Conservation (phyloP, 2,329 filamentous ascomycete species). For the Atkinsonella texensis region DNA sequence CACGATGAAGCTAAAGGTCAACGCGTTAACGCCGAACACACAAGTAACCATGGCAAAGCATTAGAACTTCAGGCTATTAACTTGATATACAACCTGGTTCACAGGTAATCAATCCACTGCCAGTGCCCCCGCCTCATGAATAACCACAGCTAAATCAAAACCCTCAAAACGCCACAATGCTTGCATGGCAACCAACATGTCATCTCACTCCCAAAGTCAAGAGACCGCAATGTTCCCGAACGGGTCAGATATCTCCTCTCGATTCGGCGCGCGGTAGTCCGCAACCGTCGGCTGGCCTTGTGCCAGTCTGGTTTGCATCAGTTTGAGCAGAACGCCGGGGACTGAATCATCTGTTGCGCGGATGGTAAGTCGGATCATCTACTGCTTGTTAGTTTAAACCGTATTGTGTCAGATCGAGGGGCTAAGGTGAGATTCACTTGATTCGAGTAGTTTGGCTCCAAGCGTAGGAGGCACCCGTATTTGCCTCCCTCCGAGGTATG, state of each 20-base stretch:
- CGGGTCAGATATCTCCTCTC: constrained; percentile 39
- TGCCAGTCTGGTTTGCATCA: constrained; percentile 76
- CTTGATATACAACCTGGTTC: not conserved
- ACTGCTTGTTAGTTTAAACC: not conserved
- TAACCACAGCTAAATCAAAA: not conserved
- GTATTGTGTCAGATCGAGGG: not conserved
- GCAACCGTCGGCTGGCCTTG: constrained; percentile 32
- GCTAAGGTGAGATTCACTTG: constrained; percentile 58
- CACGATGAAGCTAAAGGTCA: too few relatives aligned
- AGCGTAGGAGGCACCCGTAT: constrained; percentile 80
- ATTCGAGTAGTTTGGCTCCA: constrained; percentile 88
- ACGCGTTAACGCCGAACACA: too few relatives aligned
- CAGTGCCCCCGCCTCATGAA: not conserved
- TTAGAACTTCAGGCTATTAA: too few relatives aligned
- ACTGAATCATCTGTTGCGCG: constrained; percentile 87
- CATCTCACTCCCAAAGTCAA: constrained; percentile 8
- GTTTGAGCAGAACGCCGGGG: constrained; percentile 64
- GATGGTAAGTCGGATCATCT: constrained; percentile 95
- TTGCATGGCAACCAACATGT: constrained; percentile 17
- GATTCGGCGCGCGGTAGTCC: constrained; percentile 29
- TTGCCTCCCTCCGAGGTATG: constrained; percentile 78
- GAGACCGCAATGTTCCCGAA: constrained; percentile 46
- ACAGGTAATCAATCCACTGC: too few relatives aligned
- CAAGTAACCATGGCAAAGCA: too few relatives aligned
- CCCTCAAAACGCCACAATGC: constrained; percentile 20